A percentile compares a stretch with the other conserved stretches of the same genome.
phyloP scores from a whole-genome alignment of 768 basidiomycete genomes.

The Hemileccinum rubropunctum region DNA sequence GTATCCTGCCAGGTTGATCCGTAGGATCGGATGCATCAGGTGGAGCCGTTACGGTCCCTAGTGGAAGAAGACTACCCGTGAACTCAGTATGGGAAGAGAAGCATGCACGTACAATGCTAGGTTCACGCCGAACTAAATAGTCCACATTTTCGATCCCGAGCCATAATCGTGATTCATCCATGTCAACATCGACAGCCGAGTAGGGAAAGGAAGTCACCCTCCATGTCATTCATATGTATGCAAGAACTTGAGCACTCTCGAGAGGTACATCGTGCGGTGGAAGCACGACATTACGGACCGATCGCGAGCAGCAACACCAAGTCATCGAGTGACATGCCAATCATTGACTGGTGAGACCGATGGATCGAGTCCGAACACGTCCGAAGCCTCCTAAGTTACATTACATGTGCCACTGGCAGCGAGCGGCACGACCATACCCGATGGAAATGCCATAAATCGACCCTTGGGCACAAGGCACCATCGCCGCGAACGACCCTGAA shows the following conservation, averaged over 20 bases:
- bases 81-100: background rate
- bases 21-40: background rate
- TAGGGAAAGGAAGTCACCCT: background rate
- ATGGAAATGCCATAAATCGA: no score
- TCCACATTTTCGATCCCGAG: background rate
- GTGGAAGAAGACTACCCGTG: no score
- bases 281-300: background rate
- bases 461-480: no score
- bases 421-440: no score
- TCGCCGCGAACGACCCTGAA: no score
- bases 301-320: background rate
- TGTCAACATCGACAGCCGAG: background rate
- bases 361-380: background rate
- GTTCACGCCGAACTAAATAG: background rate
- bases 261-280: constrained; percentile 1
- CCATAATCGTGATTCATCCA: background rate
- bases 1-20: background rate
- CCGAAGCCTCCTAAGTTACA: no score
- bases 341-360: no score
- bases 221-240: background rate
- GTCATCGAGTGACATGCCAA: no score
- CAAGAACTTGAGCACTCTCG: background rate
- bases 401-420: no score
- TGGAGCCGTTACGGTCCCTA: background rate
- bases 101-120: background rate